A percentile compares a stretch with the other conserved stretches of the same genome.
Conservation (phyloP, 2,329 filamentous ascomycete species). For the Botrytis sinoallii region DNA sequence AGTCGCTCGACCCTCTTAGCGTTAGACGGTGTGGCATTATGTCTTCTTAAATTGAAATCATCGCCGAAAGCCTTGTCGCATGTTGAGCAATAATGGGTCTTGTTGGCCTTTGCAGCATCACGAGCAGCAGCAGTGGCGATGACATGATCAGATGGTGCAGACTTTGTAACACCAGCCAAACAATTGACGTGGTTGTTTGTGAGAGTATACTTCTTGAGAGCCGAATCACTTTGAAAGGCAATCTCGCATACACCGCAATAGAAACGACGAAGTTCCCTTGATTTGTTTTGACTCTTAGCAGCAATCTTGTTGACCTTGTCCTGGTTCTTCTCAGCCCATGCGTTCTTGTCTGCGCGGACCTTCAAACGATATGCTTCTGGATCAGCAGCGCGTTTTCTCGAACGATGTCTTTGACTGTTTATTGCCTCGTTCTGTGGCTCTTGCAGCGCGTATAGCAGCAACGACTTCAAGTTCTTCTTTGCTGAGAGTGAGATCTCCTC, state of each 20-base stretch:
- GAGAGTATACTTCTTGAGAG: background rate
- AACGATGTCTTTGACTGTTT: no score
- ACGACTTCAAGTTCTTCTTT: background rate
- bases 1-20: background rate
- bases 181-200: background rate
- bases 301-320: background rate
- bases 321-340: background rate
- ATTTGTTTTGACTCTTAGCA: no score
- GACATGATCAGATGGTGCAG: background rate
- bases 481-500: no score
- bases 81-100: background rate
- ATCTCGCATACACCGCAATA: background rate
- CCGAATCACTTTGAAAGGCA: background rate
- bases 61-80: background rate
- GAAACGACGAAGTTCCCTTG: no score
- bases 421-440: no score
- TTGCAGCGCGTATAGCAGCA: background rate
- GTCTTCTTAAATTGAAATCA: background rate
- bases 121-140: background rate
- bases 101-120: background rate
- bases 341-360: background rate
- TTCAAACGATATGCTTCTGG: background rate
- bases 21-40: background rate
- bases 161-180: background rate
- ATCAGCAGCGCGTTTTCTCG: background rate